Evolutionary conservation across 2,329 filamentous ascomycete genomes (phyloP).

Genomic region (Diaporthe caulivora): DNA sequence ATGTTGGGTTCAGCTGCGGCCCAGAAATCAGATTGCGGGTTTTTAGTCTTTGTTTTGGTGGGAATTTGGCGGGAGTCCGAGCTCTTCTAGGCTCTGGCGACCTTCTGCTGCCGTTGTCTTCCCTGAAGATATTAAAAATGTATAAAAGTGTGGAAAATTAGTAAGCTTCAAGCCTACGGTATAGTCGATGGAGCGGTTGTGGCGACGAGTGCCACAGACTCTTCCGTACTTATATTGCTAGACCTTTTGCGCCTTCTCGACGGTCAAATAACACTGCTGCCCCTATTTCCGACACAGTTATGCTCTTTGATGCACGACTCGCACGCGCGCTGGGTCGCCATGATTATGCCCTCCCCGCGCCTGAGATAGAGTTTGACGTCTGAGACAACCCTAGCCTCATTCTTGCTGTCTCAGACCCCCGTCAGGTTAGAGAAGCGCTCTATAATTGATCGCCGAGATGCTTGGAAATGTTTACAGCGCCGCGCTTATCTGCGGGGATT

Average conservation of each 20-base stretch:
- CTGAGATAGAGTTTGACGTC: not conserved
- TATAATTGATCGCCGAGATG: not conserved
- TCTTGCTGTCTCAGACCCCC: not conserved
- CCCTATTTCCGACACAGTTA: not conserved
- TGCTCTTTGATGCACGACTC: not conserved
- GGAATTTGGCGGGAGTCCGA: not conserved
- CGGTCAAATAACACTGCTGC: no score
- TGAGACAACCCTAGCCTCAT: conserved; percentile 16
- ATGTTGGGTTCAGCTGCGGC: not conserved
- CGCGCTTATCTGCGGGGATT: not conserved
- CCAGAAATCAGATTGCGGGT: not conserved
- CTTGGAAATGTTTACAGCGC: not conserved
- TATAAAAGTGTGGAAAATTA: not conserved
- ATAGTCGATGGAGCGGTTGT: accelerated
- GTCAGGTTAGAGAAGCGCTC: not conserved
- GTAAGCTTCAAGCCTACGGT: not conserved
- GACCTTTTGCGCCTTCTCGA: not conserved
- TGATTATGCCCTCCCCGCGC: not conserved
- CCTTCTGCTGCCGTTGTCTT: not conserved
- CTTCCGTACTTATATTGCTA: not conserved
- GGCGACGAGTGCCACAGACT: not conserved
- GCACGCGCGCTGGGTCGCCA: not conserved
- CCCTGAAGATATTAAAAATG: not conserved
- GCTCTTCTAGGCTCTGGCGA: not conserved
- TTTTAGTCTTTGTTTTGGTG: no score